Evolutionary conservation across 176 grass and related monocot species (phyloP).

Genomic region (Melocanna baccifera): DNA sequence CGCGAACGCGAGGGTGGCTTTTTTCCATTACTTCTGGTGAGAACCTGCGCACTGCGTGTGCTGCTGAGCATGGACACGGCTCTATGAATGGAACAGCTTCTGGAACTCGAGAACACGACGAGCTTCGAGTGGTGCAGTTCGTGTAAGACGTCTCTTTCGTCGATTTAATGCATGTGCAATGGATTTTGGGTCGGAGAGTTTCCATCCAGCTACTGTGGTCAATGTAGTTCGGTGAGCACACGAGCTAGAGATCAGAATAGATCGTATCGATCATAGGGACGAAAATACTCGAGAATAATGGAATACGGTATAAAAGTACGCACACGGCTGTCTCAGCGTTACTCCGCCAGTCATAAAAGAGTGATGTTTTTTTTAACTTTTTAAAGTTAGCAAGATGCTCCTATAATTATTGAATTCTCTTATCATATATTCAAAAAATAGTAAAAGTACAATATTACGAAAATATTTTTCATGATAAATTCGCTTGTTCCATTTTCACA

Average conservation of each 20-base stretch:
- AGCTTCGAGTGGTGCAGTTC: not conserved
- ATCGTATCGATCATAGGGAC: not conserved
- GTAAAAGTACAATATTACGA: too few species aligned
- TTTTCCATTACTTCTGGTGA: not conserved
- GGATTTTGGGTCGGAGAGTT: not conserved
- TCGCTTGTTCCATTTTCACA: too few species aligned
- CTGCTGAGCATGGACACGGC: not conserved
- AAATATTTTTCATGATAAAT: too few species aligned
- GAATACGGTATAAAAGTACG: not conserved
- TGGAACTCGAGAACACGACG: not conserved
- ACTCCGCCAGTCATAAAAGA: too few species aligned
- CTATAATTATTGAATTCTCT: too few species aligned
- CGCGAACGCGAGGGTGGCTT: not conserved
- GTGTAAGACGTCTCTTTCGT: not conserved
- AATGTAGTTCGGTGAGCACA: not conserved
- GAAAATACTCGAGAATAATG: not conserved
- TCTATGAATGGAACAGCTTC: constrained; percentile 19
- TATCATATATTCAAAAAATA: too few species aligned
- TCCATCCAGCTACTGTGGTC: not conserved
- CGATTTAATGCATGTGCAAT: not conserved
- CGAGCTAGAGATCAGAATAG: too few species aligned
- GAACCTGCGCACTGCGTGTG: not conserved
- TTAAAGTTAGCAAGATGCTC: too few species aligned
- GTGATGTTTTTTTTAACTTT: too few species aligned
- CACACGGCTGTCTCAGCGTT: too few species aligned